phyloP scores from a whole-genome alignment of 257 asterid genomes.

The Linderniella brevidens region DNA sequence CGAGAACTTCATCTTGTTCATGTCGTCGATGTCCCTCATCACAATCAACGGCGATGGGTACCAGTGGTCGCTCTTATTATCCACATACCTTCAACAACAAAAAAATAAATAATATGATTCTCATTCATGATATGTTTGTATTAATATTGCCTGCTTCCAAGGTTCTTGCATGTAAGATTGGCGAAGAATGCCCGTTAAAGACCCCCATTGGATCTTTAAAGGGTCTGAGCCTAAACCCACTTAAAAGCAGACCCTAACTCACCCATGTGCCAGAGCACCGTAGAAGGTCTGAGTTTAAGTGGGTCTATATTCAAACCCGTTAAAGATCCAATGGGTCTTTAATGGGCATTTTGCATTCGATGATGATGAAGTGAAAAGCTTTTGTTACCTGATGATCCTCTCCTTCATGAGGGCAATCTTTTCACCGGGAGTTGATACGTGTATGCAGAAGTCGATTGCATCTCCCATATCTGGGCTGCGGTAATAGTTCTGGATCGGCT shows the following conservation, averaged over 20 bases:
- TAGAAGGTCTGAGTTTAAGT: neutral
- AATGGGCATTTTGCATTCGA: too few relatives aligned
- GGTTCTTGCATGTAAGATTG: too few relatives aligned
- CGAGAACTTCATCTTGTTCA: conserved; percentile 73
- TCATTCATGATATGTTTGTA: too few relatives aligned
- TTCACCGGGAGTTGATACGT: conserved; percentile 61
- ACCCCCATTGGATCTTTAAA: too few relatives aligned
- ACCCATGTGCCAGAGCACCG: neutral
- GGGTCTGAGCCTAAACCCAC: too few relatives aligned
- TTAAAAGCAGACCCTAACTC: too few relatives aligned
- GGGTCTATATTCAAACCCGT: neutral
- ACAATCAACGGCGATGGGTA: conserved; percentile 55
- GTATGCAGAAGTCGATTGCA: conserved; percentile 56
- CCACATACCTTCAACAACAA: conserved; percentile 35
- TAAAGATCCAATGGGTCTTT: neutral
- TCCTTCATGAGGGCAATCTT: conserved; percentile 61
- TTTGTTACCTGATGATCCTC: conserved; percentile 46
- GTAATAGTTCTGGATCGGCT: conserved; percentile 62
- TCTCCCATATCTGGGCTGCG: conserved; percentile 98
- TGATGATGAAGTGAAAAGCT: neutral
- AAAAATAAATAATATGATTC: too few relatives aligned
- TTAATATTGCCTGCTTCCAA: too few relatives aligned
- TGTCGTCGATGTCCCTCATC: conserved; percentile 76
- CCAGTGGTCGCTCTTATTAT: conserved; percentile 65
- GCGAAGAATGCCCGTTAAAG: too few relatives aligned